Evolutionary conservation across 495 filamentous ascomycete species (phyloP), one percentile per base, ranked within the genome.

Genomic region (Melanomma pulvis-pyrius): DNA sequence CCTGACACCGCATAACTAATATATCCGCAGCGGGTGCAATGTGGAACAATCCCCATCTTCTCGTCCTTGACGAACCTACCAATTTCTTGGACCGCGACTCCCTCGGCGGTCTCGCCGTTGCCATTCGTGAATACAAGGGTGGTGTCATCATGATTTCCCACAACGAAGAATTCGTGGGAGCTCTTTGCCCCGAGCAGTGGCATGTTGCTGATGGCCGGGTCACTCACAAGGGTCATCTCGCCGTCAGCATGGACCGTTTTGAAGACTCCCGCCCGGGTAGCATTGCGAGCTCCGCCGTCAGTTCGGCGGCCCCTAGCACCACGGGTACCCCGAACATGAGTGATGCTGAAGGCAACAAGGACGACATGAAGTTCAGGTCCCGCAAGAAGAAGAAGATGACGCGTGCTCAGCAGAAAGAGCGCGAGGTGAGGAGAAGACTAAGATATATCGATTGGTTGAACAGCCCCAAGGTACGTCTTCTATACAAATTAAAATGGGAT

Each of bases 301-400:
- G 76, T 62, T 81, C 81, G 29, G 84, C 84, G 0, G 81, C 78
- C 5, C 83, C 83, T 57, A 85, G 82, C 52, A 86, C 85, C 5
- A 79, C 80, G 11, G 82, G 81, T 8, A 89, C 86, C 13, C 92
- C 93, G 12, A 91, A 88, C 47, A 96, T 96, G 81, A 88, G 84
- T 48, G 94, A 90, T 9, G 90, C 82, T 3, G 96, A 98, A 78
- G 93, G 74, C 22, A 68, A 92, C 61, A 82, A 82, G 30, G 84
- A 83, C 21, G 86, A 92, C 17, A 84, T 98, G 81, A 92, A 94
- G 77, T 98, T 98, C 87, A 88, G 87, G 75, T 84, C 92, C 72
- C 92, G 93, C 83, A 91, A 91, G 84, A 97, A 96, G 89, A 97
- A 93, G 88, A 98, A 98, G 91, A 82, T 96, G 86, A 98, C 94